Evolutionary conservation across 176 grass and related monocot genomes (phyloP).

Genomic region (Triticum turgidum): DNA sequence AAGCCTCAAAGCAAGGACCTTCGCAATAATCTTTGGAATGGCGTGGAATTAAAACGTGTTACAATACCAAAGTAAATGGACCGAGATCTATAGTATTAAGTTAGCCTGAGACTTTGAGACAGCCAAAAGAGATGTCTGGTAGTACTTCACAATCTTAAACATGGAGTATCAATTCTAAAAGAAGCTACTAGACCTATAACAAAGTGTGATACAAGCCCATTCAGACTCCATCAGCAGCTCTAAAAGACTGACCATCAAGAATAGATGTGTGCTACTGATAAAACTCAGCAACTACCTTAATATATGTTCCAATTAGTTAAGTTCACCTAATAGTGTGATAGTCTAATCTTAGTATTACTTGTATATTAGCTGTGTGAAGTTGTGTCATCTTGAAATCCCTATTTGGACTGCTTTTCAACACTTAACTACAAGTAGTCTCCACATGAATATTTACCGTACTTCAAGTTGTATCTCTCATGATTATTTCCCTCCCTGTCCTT

Average conservation of each 20-base stretch:
- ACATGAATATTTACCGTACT: constrained; percentile 52
- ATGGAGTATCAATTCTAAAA: background rate
- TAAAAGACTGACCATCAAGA: constrained; percentile 2
- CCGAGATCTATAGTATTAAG: background rate
- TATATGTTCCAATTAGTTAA: background rate
- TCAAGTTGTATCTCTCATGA: constrained; percentile 77
- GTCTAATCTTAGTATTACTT: background rate
- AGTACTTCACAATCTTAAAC: background rate
- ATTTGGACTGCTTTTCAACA: background rate
- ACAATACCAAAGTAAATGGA: background rate
- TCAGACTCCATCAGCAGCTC: background rate
- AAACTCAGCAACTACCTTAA: background rate
- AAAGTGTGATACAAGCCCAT: background rate
- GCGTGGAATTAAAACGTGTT: background rate
- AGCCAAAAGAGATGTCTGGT: background rate
- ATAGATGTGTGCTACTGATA: background rate
- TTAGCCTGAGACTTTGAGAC: too few relatives aligned
- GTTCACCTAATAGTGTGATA: constrained; percentile 23
- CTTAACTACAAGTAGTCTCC: constrained; percentile 75
- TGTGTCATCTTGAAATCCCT: background rate
- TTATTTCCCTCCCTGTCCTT: constrained; percentile 55
- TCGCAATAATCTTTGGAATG: too few relatives aligned
- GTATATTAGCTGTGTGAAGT: background rate
- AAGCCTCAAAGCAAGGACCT: too few relatives aligned
- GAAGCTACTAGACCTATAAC: background rate